phyloP scores from a whole-genome alignment of 129 eudicot genomes.

The Cynara cardunculus region DNA sequence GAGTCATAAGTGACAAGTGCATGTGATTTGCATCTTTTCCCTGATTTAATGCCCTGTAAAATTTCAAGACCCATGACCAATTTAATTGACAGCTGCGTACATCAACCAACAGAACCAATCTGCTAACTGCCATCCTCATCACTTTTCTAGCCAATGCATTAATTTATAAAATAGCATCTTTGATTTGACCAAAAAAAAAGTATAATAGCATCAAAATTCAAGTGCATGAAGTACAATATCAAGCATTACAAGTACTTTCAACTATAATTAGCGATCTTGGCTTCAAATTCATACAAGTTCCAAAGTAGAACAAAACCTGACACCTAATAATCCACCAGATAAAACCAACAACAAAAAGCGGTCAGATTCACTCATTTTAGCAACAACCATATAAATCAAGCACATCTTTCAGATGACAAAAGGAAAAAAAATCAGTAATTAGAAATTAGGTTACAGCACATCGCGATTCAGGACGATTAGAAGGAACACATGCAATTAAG shows the following conservation, averaged over 20 bases:
- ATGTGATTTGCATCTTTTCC: conserved; percentile 15
- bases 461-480: background rate
- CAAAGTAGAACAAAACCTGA: background rate
- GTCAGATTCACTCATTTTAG: background rate
- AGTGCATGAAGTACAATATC: background rate
- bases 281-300: background rate
- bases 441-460: background rate
- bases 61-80: conserved; percentile 5
- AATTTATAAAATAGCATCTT: background rate
- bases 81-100: conserved; percentile 1
- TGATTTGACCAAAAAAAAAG: background rate
- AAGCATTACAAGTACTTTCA: background rate
- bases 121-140: conserved; percentile 18
- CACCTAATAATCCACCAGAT: background rate
- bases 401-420: background rate
- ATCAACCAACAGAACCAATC: conserved; percentile 8
- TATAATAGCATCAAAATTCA: background rate
- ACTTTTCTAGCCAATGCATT: conserved; percentile 9
- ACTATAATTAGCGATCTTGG: background rate
- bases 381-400: background rate
- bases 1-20: background rate
- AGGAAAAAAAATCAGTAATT: background rate
- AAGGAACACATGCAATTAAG: background rate
- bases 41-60: background rate
- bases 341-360: background rate